Conservation (phyloP, 495 filamentous ascomycete species). For the Podospora anserina region DNA sequence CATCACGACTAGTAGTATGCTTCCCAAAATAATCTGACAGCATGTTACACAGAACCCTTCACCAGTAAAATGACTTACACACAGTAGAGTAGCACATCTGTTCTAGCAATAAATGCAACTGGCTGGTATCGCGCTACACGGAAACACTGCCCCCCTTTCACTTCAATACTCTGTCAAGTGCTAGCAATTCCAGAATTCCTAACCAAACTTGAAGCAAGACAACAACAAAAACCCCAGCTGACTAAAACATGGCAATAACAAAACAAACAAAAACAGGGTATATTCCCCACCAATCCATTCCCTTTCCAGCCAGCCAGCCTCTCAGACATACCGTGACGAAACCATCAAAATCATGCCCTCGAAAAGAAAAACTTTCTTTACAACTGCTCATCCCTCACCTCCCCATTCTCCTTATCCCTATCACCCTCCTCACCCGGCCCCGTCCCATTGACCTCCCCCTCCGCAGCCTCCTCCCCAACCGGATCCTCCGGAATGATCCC, state of each 20-base stretch:
- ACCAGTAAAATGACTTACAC: background rate
- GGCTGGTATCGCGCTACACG: background rate
- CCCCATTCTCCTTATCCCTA: background rate
- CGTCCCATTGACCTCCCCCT: background rate
- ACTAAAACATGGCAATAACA: background rate
- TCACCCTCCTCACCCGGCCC: background rate
- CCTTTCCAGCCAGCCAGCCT: background rate
- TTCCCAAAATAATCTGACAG: too few relatives aligned
- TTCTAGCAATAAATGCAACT: background rate
- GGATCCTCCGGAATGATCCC: conserved; percentile 38
- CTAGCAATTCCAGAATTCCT: background rate
- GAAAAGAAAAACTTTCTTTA: background rate
- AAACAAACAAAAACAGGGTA: conserved; percentile 5
- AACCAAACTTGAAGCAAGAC: background rate
- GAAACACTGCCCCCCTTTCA: background rate
- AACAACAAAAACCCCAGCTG: background rate
- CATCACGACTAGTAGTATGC: background rate
- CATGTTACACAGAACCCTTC: too few relatives aligned
- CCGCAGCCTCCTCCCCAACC: conserved; percentile 23
- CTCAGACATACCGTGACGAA: background rate
- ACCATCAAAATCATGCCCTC: background rate
- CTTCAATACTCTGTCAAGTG: background rate
- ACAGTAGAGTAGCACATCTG: background rate
- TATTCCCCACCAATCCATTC: background rate
- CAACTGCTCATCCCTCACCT: background rate